Base-by-base conservation (phyloP, 441 rosid genomes). In the Populus hybrid region DNA sequence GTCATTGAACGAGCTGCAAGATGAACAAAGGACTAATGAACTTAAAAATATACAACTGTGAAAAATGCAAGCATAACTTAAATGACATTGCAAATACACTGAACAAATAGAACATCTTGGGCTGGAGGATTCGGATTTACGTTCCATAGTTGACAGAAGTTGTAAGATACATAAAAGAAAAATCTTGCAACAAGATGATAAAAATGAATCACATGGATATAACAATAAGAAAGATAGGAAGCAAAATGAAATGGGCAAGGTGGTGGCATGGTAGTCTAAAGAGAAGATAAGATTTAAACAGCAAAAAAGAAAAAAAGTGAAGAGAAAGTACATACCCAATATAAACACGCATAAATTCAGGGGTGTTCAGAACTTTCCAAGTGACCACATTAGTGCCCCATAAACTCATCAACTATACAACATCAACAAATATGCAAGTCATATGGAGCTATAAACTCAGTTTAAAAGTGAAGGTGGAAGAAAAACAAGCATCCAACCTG, bases 341-440 rank as follows among this genome's bases (percentile, higher is more conserved):
- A 84, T 94, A 94, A 74, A 94, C 98, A 53, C 97, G 96, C 80
- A 42, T 74, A 79, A 94, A 97, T 81, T 94, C 98, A 35, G 98
- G 98, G 76, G 97, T 93, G 74, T 94, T 91, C 23, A 94, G 81
- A 79, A 94, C 98, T 86, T 94, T 94, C 98, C 98, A 14, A 94
- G 94, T 31, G 98, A 94, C 98, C 98, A 92, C 98, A 94, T 94
- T 71, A 94, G 31, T 29, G 31, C 31, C 31, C 31, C 31, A 29
- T 29, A 29, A 29, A 29, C 31, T 29, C 31, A 29, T 29, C 80
- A 92, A 85, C 98, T 94, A 80, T 63, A 67, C 20, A 14, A 67
- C 45, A 26, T 65, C 16, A 72, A 10, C 7, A 33, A 64, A 28
- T 74, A 69, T 81, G 74, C 61, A 61, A 69, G 26, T 69, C 7